Evolutionary conservation across 2,329 filamentous ascomycete genomes (phyloP).

Genomic region (Neofusicoccum ribis): DNA sequence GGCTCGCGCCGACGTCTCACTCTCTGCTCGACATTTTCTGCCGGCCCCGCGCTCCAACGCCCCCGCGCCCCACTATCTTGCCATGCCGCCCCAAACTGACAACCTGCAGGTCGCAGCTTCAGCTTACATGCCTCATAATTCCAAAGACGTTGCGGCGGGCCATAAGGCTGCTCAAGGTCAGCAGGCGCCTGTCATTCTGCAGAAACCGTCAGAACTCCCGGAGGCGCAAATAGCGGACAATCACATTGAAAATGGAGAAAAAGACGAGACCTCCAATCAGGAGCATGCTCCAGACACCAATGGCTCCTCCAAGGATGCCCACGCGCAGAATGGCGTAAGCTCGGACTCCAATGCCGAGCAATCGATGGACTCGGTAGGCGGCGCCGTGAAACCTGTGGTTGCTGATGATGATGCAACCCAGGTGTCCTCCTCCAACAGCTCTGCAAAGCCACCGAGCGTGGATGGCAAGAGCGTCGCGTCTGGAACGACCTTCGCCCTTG

Average conservation of each 20-base stretch:
- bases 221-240: neutral
- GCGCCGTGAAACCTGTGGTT: constrained; percentile 16
- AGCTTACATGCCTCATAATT: constrained; percentile 34
- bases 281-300: constrained; percentile 5
- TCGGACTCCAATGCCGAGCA: constrained; percentile 10
- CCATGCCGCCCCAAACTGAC: constrained; percentile 23
- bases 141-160: constrained; percentile 29
- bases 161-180: constrained; percentile 29
- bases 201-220: constrained; percentile 20
- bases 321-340: constrained; percentile 17
- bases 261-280: neutral
- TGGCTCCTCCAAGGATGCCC: constrained; percentile 11
- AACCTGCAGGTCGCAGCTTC: constrained; percentile 42
- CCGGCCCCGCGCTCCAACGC: neutral
- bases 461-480: constrained; percentile 95
- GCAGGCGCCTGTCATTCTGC: constrained; percentile 27
- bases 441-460: constrained; percentile 82
- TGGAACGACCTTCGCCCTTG: constrained; percentile 90
- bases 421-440: constrained; percentile 57
- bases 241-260: constrained; percentile 9
- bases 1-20: neutral
- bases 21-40: neutral
- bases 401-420: constrained; percentile 49
- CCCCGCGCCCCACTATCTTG: neutral
- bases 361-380: neutral